Evolutionary conservation across 2,329 filamentous ascomycete genomes (phyloP), one percentile per base, ranked within the genome.

Genomic region (Ophiostoma ips): DNA sequence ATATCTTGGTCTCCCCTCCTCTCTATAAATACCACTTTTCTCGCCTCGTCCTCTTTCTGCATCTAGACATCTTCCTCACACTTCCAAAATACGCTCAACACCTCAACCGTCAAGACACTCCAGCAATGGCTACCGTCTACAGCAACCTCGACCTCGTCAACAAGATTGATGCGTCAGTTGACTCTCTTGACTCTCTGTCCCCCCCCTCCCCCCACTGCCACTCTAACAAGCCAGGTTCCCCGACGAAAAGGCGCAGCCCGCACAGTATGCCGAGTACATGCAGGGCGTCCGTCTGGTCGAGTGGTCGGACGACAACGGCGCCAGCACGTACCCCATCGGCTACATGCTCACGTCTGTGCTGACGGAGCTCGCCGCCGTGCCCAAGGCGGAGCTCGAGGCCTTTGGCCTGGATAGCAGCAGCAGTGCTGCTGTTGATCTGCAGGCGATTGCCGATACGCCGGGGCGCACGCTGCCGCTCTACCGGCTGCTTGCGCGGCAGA

Each of bases 201-300:
- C n/a, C 35, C 35, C 6, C 18, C 5, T 21, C 35, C 35, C 9
- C n/a, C 9, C 16, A 3, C 11, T 31, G 24, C 24, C 15, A 16
- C 24, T 36, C 13, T 3, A 16, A 41, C 13, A 10, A 8, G 3
- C 7, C 47, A 90, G 85, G 60, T 94, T 94, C 60, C 88, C 88
- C 1, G 87, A 94, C 66, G 72, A 75, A 50, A 72, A 82, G 50
- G 72, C 82, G 50, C 69, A 81, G 55, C 73, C 77, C 10, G 62
- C 73, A 52, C 68, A 69, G 47, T 79, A 83, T 63, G 66, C 72
- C 41, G 64, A 68, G 40, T 66, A 76, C 54, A 65, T 77, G 52
- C 75, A 79, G 59, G 71, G 70, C 24, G 73, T 94, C 55, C 86
- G 81, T 61, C 79, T 85, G 15, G 67, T 83, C 12, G 66, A 79